Base-by-base conservation (phyloP, 805 yeast genomes). In the Saccharomycopsis guyanensis region DNA sequence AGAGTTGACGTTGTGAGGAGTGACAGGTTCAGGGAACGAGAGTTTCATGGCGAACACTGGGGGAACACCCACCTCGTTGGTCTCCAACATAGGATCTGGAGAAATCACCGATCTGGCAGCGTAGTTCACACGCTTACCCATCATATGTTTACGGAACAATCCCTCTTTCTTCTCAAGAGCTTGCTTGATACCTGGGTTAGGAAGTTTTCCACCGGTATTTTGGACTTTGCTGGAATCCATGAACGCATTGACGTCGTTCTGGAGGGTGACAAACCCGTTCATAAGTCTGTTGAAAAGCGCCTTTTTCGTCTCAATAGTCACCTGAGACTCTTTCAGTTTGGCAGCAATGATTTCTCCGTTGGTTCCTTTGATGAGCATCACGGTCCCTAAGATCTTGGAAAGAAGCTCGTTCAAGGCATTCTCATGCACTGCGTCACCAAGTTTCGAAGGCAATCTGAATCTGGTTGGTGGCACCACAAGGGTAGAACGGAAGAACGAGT, bases 41-140 rank as follows among this genome's bases (percentile, higher is more conserved):
- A 93, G 73, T 64, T 89, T 91, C 50, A 77, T 81, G 15, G 99
- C 99, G 59, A 93, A 93, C 13, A 94, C 98, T 0, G 98, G 98
- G 27, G 99, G 99, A 47, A 93, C 91, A 69, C 98, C 99, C 61
- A 93, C 91, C 67, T 93, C 96, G 62, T 89, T 87, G 12, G 98
- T 94, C 69, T 93, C 98, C 57, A 93, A 75, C 70, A 85, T 93
- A 47, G 99, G 99, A 69, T 93, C 99, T 4, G 97, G 97, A 4
- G 97, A 89, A 67, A 93, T 93, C 58, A 93, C 99, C 7, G 98
- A 91, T 69, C 99, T 87, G 43, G 98, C 98, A 45, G 97, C 96
- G 60, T 86, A 91, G 65, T 93, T 94, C 50, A 93, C 99, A 72
- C 99, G 88, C 73, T 93, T 93, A 63, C 99, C 99, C 99, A 93